Conservation (phyloP, 1,284 basidiomycete species). For the Rhodotorula glutinis region DNA sequence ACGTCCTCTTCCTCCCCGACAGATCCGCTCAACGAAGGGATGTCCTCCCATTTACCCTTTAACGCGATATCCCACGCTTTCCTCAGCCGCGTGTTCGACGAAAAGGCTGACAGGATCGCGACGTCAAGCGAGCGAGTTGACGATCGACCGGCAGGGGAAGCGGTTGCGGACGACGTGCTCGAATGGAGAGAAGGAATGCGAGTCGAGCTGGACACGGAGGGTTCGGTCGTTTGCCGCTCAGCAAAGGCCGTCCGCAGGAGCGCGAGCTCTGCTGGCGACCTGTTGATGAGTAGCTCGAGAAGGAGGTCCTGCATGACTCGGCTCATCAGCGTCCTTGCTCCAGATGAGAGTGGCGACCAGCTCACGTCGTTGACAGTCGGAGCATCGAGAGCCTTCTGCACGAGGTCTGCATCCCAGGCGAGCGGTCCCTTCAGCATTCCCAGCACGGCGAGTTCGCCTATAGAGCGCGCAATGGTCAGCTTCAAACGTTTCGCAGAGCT, state of each 20-base stretch:
- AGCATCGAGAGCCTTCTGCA: constrained; percentile 23
- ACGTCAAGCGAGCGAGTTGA: constrained; percentile 28
- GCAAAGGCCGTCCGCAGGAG: constrained; percentile 33
- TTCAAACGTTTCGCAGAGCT: no score
- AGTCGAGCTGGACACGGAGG: neutral
- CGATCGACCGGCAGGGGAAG: neutral
- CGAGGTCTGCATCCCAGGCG: constrained; percentile 31
- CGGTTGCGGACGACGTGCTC: neutral
- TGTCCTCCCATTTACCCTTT: constrained; percentile 32
- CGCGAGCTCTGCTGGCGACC: constrained; percentile 29
- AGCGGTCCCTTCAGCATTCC: constrained; percentile 33
- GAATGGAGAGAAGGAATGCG: neutral
- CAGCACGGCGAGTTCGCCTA: constrained; percentile 27
- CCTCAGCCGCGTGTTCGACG: constrained; percentile 22
- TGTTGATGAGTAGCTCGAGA: constrained; percentile 32
- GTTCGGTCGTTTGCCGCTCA: constrained; percentile 4
- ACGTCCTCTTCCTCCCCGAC: neutral
- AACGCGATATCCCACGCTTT: constrained; percentile 36
- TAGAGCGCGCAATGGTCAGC: no score
- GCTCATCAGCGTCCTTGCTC: neutral
- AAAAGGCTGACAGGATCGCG: constrained; percentile 26
- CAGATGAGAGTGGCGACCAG: no score
- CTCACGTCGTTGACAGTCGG: constrained; percentile 30
- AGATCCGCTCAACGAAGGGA: neutral
- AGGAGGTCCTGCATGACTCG: constrained; percentile 23